Base-by-base conservation (phyloP, 2,329 filamentous ascomycete species). In the Claviceps monticola region DNA sequence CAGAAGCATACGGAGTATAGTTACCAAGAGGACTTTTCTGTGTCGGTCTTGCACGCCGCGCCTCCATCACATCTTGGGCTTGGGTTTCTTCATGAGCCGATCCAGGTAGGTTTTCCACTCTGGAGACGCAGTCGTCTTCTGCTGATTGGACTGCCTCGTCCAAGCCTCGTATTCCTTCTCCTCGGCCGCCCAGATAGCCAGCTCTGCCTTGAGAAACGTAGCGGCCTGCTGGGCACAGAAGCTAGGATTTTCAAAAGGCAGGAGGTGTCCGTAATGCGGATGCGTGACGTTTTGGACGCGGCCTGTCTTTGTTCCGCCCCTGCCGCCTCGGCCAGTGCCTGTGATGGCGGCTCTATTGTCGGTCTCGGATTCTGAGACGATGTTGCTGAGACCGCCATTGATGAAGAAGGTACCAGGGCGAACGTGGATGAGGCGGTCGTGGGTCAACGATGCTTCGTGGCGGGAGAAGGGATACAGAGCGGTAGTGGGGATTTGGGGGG, bases 171-270 rank as follows among this genome's bases (percentile, higher is more conserved):
- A 86, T 51, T 69, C 70, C 34, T 66, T 66, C 65, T 84, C 75
- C 59, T 83, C 76, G 2, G 60, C 64, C 56, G 72, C 68, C 79
- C 82, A 86, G 29, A 71, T 65, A 42, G 67, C 62, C 56, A 86
- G 56, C 62, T 84, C 80, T n/a, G 61, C 59, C 0, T 65, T 71
- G 51, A 86, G 65, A 73, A 81, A 87, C 23, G 64, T 61, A 0
- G 75, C 76, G 0, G 78, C 74, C 17, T 76, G 66, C 53, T 76
- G 71, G 1, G 88, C 90, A 55, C 83, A 85, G 60, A 79, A 72
- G 2, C 61, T 70, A 0, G 86, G 85, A 38, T 78, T 76, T 66
- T 95, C 89, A 79, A 95, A 86, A 0, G 90, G 84, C 29, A 96
- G 79, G 42, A 96, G 66, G 66, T 97, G 91, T 0, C 90, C 88